Base-by-base conservation (phyloP, 2,329 filamentous ascomycete species). In the Eutypa lata region DNA sequence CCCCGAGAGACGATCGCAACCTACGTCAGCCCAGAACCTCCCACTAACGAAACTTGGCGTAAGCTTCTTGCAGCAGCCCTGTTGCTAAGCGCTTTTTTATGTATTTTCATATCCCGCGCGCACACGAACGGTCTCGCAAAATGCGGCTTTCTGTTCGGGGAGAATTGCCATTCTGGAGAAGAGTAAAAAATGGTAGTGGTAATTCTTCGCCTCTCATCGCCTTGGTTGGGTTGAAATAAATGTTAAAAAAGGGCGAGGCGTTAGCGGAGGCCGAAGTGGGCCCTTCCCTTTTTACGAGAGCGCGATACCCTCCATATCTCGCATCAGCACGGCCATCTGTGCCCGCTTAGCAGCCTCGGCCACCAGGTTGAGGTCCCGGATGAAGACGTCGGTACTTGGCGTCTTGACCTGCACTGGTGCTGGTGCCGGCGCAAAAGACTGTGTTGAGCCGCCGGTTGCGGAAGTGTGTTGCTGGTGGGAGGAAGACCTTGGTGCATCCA, bases 261-360 rank as follows among this genome's bases (percentile, higher is more conserved):
- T 18, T 42, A 7, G 3, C 38, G 10, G 18, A 19, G 16, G 10
- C 26, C 26, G 26, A 31, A 31, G 10, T 31, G 10, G 18, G 19
- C 8, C 16, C 18, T 18, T 45, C 43, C 42, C 45, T 18, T 18
- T 43, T 53, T 64, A 72, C 53, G 68, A 82, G 46, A 91, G 71
- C 50, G 82, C 83, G 65, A 89, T 80, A 58, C 85, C 83, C 65
- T 90, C 91, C 66, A 97, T 80, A 71, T 97, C 93, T 57, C 92
- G 82, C 79, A 92, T 89, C 68, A 97, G 77, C 65, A 91, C 86
- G 42, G 90, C 90, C 79, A 97, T 89, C 72, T 97, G 91, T 10
- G 93, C 93, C 42, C 92, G 81, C 73, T 96, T 96, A 43, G 91
- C 93, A 2, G 93, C 93, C 76, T 97, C 93, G 35, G 92, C 92